A percentile compares a stretch with the other conserved stretches of the same genome.
Conservation (phyloP, 192 early-diverging fungal species). For the Entomortierella parvispora region DNA sequence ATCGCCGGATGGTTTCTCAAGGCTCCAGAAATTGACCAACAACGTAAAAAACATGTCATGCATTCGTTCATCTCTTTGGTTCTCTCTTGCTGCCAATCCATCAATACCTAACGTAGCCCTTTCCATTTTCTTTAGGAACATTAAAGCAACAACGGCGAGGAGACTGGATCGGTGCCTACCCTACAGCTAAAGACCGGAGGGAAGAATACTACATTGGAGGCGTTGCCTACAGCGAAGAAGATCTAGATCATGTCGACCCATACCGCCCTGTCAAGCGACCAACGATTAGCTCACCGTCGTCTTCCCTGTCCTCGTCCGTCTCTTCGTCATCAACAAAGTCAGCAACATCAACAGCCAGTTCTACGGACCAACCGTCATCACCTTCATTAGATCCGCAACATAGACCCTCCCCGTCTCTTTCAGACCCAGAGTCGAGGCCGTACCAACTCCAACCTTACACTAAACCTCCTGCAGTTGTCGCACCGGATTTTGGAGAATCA, state of each 20-base stretch:
- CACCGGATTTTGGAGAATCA: constrained; percentile 17
- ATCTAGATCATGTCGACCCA: constrained; percentile 8
- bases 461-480: constrained; percentile 18
- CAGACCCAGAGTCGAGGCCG: constrained; percentile 7
- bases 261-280: not conserved
- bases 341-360: too few relatives aligned
- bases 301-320: too few relatives aligned
- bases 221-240: constrained; percentile 4
- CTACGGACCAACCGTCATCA: not conserved
- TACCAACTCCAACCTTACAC: constrained; percentile 46
- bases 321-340: too few relatives aligned
- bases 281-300: too few relatives aligned
- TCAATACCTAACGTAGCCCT: not conserved
- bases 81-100: not conserved
- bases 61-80: not conserved
- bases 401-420: not conserved
- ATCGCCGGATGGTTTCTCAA: not conserved
- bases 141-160: constrained; percentile 14
- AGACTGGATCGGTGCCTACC: constrained; percentile 48
- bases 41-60: not conserved
- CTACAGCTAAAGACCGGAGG: not conserved
- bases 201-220: constrained; percentile 9
- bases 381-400: not conserved
- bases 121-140: not conserved
- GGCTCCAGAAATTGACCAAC: not conserved